Evolutionary conservation across 1,139 yeast genomes (phyloP).

Genomic region (Saccharomyces hybrid): DNA sequence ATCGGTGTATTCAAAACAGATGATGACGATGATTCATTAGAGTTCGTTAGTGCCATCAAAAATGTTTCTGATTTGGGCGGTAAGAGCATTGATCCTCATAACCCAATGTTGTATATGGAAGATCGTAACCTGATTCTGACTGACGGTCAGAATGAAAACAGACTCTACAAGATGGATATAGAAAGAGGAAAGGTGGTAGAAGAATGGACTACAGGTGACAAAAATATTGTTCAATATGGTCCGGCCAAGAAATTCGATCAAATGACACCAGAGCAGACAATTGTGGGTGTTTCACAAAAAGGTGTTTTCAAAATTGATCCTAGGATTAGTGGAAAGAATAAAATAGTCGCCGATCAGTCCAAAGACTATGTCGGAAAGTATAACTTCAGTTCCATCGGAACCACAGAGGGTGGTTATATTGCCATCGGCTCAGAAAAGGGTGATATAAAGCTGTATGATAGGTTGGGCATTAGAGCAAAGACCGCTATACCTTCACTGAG

Average conservation of each 20-base stretch:
- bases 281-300: conserved; percentile 59
- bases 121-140: conserved; percentile 65
- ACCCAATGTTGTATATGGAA: conserved; percentile 66
- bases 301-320: conserved; percentile 74
- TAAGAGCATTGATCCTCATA: conserved; percentile 46
- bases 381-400: conserved; percentile 54
- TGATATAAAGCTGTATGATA: conserved; percentile 64
- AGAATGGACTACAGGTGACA: conserved; percentile 57
- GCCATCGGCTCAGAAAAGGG: conserved; percentile 75
- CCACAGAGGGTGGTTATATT: conserved; percentile 64
- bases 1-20: conserved; percentile 71
- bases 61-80: conserved; percentile 50
- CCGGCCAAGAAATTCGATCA: conserved; percentile 69
- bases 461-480: conserved; percentile 69
- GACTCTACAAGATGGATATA: conserved; percentile 66
- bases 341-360: conserved; percentile 48
- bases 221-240: conserved; percentile 50
- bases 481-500: conserved; percentile 76
- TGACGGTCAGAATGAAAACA: conserved; percentile 38
- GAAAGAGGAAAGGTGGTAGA: conserved; percentile 74
- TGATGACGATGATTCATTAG: conserved; percentile 42
- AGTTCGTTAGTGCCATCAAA: conserved; percentile 60
- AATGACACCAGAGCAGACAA: conserved; percentile 61
- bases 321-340: conserved; percentile 47
- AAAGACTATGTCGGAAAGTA: conserved; percentile 47